phyloP scores from a whole-genome alignment of 768 basidiomycete genomes.

The Tricholoma sp. region DNA sequence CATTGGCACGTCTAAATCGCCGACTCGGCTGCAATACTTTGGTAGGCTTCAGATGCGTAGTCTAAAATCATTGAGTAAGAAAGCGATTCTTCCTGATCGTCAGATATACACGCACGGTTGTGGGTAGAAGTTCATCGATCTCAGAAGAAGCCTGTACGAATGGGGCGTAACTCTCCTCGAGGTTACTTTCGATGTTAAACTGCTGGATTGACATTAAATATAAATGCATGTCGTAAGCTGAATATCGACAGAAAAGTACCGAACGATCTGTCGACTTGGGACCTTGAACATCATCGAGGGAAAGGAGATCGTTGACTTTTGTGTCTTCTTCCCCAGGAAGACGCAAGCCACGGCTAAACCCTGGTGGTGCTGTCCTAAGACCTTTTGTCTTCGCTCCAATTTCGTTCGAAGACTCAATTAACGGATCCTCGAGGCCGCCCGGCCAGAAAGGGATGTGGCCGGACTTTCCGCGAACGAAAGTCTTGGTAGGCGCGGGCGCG shows the following conservation, averaged over 20 bases:
- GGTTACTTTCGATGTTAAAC: conserved; percentile 5
- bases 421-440: conserved; percentile 77
- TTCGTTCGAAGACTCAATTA: conserved; percentile 30
- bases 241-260: conserved; percentile 11
- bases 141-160: conserved; percentile 32
- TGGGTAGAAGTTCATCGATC: conserved; percentile 78
- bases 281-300: conserved; percentile 20
- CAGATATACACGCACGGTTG: conserved; percentile 32
- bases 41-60: conserved; percentile 52
- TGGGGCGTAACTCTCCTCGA: conserved; percentile 11
- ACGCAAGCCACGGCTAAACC: conserved; percentile 74
- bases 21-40: conserved; percentile 27
- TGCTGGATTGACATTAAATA: conserved; percentile 6
- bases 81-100: neutral
- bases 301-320: conserved; percentile 40
- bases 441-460: conserved; percentile 92
- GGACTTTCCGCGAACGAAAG: conserved; percentile 92
- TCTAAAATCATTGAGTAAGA: conserved; percentile 28
- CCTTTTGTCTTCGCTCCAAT: conserved; percentile 33
- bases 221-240: neutral
- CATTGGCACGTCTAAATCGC: conserved; percentile 36
- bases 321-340: conserved; percentile 50
- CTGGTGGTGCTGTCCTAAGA: conserved; percentile 73
- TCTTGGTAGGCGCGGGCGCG: conserved; percentile 70
- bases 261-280: conserved; percentile 7